These are phyloP conservation scores for Linnemannia zychae DNA, from an alignment of 192 early-diverging fungal genomes.

Conservation along the genomic window DNA sequence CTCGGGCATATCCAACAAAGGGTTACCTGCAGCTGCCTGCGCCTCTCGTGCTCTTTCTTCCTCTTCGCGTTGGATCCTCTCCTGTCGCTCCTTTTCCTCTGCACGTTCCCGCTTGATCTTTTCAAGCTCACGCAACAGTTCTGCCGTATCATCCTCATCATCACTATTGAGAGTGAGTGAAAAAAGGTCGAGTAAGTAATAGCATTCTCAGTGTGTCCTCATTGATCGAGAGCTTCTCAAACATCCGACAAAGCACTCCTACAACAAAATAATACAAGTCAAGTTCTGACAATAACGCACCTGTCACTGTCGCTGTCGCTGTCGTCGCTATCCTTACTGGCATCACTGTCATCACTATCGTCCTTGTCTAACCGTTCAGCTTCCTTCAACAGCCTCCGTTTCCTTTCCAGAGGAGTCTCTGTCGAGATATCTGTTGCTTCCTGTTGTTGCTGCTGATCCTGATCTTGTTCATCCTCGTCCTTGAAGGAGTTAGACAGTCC, in stretches of 20 bases:
- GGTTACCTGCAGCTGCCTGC: conserved; percentile 82
- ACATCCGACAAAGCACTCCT: not conserved
- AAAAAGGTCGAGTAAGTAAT: not conserved
- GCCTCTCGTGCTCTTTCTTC: conserved; percentile 72
- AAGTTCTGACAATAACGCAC: conserved; percentile 1
- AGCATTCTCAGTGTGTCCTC: not conserved
- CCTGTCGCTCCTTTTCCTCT: conserved; percentile 88
- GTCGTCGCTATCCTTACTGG: conserved; percentile 62
- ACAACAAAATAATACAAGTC: not conserved
- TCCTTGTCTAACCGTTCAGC: conserved; percentile 68
- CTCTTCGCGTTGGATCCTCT: conserved; percentile 65
- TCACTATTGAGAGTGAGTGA: conserved; percentile 56
- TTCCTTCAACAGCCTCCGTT: conserved; percentile 58
- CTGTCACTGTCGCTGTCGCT: conserved; percentile 55
- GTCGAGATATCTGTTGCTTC: not conserved
- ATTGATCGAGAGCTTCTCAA: not conserved
- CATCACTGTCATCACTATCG: conserved; percentile 70
- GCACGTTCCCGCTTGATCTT: conserved; percentile 95
- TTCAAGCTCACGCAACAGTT: conserved; percentile 85
- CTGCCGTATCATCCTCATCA: conserved; percentile 92
- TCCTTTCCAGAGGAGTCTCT: conserved; percentile 43
- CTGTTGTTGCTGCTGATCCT: conserved; percentile 2
- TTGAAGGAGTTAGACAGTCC: conserved; percentile 50
- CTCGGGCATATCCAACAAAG: conserved; percentile 73
- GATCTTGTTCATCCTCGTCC: conserved; percentile 42